Conservation (phyloP, 2,329 filamentous ascomycete genomes). For the Verticillium alfalfae region DNA sequence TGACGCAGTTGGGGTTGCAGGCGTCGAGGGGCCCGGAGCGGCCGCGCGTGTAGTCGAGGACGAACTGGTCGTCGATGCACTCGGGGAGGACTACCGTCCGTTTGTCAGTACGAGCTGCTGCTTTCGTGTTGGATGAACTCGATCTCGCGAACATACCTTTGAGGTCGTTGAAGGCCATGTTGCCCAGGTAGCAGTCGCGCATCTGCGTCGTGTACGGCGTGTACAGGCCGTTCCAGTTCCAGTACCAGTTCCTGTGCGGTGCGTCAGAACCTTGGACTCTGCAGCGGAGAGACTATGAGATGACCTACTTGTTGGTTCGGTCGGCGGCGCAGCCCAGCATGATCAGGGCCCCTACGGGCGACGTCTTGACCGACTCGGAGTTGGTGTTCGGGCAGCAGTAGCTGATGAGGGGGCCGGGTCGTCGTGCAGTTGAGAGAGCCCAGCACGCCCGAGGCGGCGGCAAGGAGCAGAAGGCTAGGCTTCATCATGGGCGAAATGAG, state of each 20-base stretch:
- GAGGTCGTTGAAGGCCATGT: constrained; percentile 8
- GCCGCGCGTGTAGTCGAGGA: constrained; percentile 9
- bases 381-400: constrained; percentile 11
- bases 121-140: too few species aligned
- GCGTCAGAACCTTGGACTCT: neutral
- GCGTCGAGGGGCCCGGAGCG: constrained; percentile 10
- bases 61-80: constrained; percentile 9
- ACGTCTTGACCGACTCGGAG: constrained; percentile 11
- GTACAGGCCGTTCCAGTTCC: constrained; percentile 13
- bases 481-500: constrained; percentile 1
- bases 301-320: constrained; percentile 7
- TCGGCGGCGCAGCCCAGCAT: constrained; percentile 11
- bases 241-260: constrained; percentile 8
- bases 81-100: constrained; percentile 5
- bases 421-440: constrained; percentile 12
- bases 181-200: constrained; percentile 10
- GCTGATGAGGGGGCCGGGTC: constrained; percentile 6
- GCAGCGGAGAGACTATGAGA: neutral
- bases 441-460: constrained; percentile 2
- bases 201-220: constrained; percentile 9
- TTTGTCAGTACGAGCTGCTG: neutral
- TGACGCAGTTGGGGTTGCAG: constrained; percentile 12
- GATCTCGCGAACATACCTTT: constrained; percentile 1
- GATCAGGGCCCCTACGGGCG: constrained; percentile 5
- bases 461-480: constrained; percentile 1